phyloP scores from a whole-genome alignment of 306 rosid genomes.

The Vicia sativa region DNA sequence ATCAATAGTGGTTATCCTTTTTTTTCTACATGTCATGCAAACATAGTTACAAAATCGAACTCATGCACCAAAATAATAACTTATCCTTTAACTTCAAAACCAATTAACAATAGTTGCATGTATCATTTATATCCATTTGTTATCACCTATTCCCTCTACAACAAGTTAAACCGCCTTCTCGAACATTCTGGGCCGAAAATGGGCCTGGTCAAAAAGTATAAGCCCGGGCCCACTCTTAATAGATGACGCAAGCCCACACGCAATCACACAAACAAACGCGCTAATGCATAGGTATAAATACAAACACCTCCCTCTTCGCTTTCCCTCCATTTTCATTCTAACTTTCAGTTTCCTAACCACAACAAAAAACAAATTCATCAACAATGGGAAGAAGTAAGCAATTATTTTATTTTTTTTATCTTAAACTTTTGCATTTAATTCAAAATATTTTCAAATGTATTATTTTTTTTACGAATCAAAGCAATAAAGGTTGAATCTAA shows the following conservation, averaged over 20 bases:
- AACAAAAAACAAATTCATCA: neutral
- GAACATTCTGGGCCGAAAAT: conserved; percentile 12
- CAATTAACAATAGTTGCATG: too few relatives aligned
- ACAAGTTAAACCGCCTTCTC: neutral
- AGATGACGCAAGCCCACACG: conserved; percentile 24
- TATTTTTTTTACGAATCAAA: too few relatives aligned
- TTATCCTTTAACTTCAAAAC: too few relatives aligned
- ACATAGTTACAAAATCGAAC: too few relatives aligned
- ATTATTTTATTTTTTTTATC: neutral
- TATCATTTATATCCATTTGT: too few relatives aligned
- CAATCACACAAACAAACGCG: conserved; percentile 2
- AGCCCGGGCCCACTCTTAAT: neutral
- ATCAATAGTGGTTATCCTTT: too few relatives aligned
- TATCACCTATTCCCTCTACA: too few relatives aligned
- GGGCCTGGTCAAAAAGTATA: neutral
- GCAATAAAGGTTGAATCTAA: too few relatives aligned
- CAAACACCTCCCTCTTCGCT: neutral
- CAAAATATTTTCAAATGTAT: neutral
- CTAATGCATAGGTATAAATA: conserved; percentile 19
- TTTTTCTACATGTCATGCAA: too few relatives aligned
- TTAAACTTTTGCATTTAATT: neutral
- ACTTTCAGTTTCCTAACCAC: neutral
- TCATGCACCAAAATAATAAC: too few relatives aligned
- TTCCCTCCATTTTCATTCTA: conserved; percentile 10
- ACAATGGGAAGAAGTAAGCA: conserved; percentile 34